A percentile compares a stretch with the other conserved stretches of the same genome.
These are phyloP conservation scores for Alternaria ethzedia DNA, from an alignment of 2,329 filamentous ascomycete genomes.

Conservation along the genomic window DNA sequence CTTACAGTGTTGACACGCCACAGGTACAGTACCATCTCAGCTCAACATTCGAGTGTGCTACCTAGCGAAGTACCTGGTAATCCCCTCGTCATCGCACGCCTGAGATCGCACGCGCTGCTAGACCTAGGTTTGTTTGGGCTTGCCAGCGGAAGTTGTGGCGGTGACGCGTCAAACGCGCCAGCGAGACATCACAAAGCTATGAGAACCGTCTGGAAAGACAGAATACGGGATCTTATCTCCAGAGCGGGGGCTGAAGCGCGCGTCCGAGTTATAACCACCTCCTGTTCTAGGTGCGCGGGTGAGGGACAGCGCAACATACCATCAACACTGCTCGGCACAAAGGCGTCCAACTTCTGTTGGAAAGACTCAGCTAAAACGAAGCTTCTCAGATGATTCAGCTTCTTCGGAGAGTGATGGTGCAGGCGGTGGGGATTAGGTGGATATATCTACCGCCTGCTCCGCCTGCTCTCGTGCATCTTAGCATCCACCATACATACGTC, in stretches of 20 bases:
- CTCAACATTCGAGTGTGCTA: neutral
- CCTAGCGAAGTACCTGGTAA: neutral
- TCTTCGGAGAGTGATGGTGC: neutral
- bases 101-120: neutral
- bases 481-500: constrained; percentile 13
- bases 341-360: no score
- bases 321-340: neutral
- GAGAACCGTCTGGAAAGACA: neutral
- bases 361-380: neutral
- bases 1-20: constrained; percentile 5
- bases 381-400: neutral
- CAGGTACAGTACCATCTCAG: constrained; percentile 7
- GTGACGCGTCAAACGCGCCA: neutral
- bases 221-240: neutral
- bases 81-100: neutral
- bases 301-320: neutral
- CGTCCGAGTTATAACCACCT: neutral
- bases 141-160: neutral
- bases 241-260: neutral
- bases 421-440: neutral
- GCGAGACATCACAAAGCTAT: neutral
- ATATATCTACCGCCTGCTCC: neutral
- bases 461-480: constrained; percentile 10
- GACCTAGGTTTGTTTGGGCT: neutral
- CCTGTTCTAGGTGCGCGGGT: neutral